These are phyloP conservation scores for Alternaria arbusti DNA, from an alignment of 2,329 filamentous ascomycete species.

Conservation along the genomic window DNA sequence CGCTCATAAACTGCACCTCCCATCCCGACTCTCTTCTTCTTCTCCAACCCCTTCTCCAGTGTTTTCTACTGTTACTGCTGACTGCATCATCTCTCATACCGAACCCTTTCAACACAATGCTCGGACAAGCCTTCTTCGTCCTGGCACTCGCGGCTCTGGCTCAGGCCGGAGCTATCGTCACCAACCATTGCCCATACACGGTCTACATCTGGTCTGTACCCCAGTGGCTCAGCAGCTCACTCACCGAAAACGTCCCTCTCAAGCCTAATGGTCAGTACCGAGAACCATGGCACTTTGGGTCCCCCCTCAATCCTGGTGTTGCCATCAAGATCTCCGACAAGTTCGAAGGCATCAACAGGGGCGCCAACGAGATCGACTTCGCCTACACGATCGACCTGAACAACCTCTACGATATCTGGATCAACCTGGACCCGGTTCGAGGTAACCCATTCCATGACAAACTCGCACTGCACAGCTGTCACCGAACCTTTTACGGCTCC, in stretches of 20 bases:
- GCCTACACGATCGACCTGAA: slow-evolving; percentile 28
- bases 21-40: slow-evolving; percentile 12
- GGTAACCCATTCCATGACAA: slow-evolving; percentile 18
- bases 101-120: slow-evolving; percentile 18
- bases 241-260: slow-evolving; percentile 23
- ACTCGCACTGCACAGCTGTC: slow-evolving; percentile 27
- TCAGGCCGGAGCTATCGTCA: slow-evolving; percentile 35
- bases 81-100: slow-evolving; percentile 1
- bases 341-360: slow-evolving; percentile 26
- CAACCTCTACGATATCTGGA: slow-evolving; percentile 26
- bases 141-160: slow-evolving; percentile 25
- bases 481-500: slow-evolving; percentile 9
- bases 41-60: slow-evolving; percentile 19
- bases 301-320: slow-evolving; percentile 24
- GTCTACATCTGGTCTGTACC: slow-evolving; percentile 36
- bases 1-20: slow-evolving; percentile 3
- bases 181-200: slow-evolving; percentile 28
- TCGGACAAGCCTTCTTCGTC: slow-evolving; percentile 17
- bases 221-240: slow-evolving; percentile 8
- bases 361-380: slow-evolving; percentile 31
- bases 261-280: slow-evolving; percentile 25
- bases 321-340: slow-evolving; percentile 34
- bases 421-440: slow-evolving; percentile 21
- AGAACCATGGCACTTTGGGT: slow-evolving; percentile 32
- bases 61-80: slow-evolving; percentile 13